Percentiles rank a stretch among this genome's conserved stretches.
Conservation (phyloP, 768 basidiomycete genomes). For the Naganishia onofrii region DNA sequence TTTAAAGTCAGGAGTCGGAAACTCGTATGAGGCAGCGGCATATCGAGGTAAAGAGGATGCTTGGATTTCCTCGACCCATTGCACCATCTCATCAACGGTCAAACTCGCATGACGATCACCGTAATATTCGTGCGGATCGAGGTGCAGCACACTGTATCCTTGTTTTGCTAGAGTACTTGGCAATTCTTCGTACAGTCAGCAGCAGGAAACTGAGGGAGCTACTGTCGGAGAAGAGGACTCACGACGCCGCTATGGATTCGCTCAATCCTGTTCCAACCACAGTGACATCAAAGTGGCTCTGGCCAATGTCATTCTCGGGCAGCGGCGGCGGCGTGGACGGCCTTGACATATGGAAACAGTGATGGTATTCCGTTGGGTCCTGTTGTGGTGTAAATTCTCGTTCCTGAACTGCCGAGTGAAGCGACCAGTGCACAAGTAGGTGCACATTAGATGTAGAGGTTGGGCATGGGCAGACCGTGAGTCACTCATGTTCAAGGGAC, state of each 20-base stretch:
- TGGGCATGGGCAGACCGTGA: no score
- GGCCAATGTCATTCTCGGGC: conserved; percentile 1
- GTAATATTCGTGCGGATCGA: conserved; percentile 81
- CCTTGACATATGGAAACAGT: neutral
- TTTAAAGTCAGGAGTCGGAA: conserved; percentile 33
- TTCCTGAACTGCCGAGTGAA: no score
- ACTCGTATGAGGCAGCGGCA: conserved; percentile 29
- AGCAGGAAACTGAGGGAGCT: conserved; percentile 2
- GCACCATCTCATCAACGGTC: conserved; percentile 71
- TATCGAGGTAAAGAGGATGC: conserved; percentile 18
- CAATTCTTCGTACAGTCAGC: conserved; percentile 28
- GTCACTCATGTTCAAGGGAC: no score
- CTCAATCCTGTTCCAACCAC: conserved; percentile 60
- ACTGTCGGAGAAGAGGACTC: conserved; percentile 53
- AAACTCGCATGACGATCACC: conserved; percentile 77
- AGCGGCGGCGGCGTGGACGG: neutral
- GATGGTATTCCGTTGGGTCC: no score
- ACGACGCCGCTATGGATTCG: conserved; percentile 87
- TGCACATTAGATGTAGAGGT: no score
- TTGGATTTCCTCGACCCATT: conserved; percentile 61
- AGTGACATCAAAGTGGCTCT: conserved; percentile 53
- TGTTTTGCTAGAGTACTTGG: conserved; percentile 81
- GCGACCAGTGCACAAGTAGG: no score
- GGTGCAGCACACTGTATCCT: conserved; percentile 80
- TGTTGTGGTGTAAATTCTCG: no score